Base-by-base conservation (phyloP, 2,329 filamentous ascomycete genomes). In the Colletotrichum lupini region DNA sequence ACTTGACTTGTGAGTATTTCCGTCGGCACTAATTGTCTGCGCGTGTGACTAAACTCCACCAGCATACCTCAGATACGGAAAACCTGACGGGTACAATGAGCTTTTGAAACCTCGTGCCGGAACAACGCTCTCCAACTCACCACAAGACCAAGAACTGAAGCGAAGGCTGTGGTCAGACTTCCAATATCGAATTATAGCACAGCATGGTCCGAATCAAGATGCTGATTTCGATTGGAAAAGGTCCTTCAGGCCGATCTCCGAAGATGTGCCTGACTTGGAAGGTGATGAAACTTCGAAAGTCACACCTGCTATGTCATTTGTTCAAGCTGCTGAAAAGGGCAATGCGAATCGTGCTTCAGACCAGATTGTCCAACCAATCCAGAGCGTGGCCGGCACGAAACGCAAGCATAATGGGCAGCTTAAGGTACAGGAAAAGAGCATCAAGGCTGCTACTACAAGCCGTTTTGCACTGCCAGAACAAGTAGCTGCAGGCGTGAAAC, bases 1-100 rank as follows among this genome's bases (percentile, higher is more conserved):
- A 66, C 61, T 4, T 70, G 42, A 68, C 66, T 9, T 62, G 66
- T 68, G 26, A 68, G 66, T 19, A 14, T 5, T 8, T 3, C 55
- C 8, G 16, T 1, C 24, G 4, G 11, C 4, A 6, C 24, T 6
- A 24, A 16, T 12, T 8, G 2, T 7, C 22, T 26, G 4, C 4
- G 0, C 5, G 12, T 2, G n/a, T 63, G 12, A 53, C 30, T 11
- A 4, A 32, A 12, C 7, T 7, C n/a, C 19, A 14, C n/a, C 24
- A 65, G 62, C 62, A 2, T 57, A 56, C n/a, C 6, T 65, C 22
- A 26, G 30, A 65, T 65, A 57, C 22, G 26, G 22, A 30, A 19
- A 12, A 12, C 16, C 26, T 19, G 42, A n/a, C 16, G 16, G 19
- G 2, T 46, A n/a, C 16, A 16, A 19, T n/a, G 42, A 46, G 42